Percentiles rank a stretch among this genome's conserved stretches.
These are phyloP conservation scores for Leccinum griseonigrum DNA, from an alignment of 1,284 basidiomycete genomes.

Conservation along the genomic window DNA sequence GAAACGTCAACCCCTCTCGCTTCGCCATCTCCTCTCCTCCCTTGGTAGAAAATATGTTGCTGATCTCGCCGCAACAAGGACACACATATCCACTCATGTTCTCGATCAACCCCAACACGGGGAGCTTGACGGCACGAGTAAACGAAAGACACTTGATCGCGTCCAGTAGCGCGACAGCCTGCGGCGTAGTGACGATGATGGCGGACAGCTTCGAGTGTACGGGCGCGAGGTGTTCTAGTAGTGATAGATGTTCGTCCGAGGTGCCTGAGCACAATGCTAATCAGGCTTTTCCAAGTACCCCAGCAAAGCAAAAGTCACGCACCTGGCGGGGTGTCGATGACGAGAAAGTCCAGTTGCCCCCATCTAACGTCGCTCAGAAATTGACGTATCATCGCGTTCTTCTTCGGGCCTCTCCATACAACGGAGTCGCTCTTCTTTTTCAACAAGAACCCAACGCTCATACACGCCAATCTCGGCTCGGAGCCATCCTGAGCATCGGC, in stretches of 20 bases:
- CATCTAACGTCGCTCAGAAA: conserved; percentile 96
- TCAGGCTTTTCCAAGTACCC: conserved; percentile 6
- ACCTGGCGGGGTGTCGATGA: conserved; percentile 98
- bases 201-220: conserved; percentile 77
- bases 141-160: conserved; percentile 97
- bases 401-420: conserved; percentile 99
- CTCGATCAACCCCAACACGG: conserved; percentile 93
- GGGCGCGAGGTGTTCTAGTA: conserved; percentile 91
- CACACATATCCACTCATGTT: conserved; percentile 99
- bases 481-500: conserved; percentile 59
- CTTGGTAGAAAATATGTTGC: conserved; percentile 93
- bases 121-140: conserved; percentile 81
- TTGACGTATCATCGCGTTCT: conserved; percentile 99
- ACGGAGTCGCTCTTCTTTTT: conserved; percentile 90
- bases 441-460: conserved; percentile 96
- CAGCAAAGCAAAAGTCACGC: conserved; percentile 28
- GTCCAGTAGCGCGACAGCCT: conserved; percentile 94
- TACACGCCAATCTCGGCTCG: conserved; percentile 78
- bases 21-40: conserved; percentile 88
- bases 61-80: conserved; percentile 91
- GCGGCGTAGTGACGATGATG: conserved; percentile 95
- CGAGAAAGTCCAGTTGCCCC: conserved; percentile 94
- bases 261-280: conserved; percentile 61
- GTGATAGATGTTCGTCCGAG: conserved; percentile 96
- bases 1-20: conserved; percentile 71